Percentiles rank a stretch among this genome's conserved stretches.
Conservation (phyloP, 2,329 filamentous ascomycete genomes). For the Tolypocladium ovalisporum region DNA sequence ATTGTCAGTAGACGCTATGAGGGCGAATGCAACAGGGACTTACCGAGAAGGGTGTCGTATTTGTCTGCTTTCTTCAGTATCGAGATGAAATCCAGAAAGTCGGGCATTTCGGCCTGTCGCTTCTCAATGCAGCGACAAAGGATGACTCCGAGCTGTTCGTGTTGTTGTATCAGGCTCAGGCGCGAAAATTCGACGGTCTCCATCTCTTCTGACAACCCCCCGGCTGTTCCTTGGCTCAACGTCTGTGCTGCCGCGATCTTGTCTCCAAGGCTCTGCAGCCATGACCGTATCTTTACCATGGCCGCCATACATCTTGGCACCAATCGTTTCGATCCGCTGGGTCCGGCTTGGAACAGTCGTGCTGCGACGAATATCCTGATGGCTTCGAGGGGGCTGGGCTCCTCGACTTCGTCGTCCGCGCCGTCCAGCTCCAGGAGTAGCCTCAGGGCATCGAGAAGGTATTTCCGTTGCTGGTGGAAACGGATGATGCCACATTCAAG, state of each 20-base stretch:
- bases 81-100: conserved; percentile 63
- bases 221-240: conserved; percentile 52
- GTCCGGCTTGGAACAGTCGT: conserved; percentile 18
- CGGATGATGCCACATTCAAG: conserved; percentile 73
- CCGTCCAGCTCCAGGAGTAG: conserved; percentile 61
- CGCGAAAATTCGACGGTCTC: conserved; percentile 76
- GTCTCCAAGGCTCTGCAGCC: conserved; percentile 66
- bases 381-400: conserved; percentile 17
- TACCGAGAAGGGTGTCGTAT: conserved; percentile 56
- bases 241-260: conserved; percentile 65
- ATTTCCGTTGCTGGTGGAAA: conserved; percentile 79
- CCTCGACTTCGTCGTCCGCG: conserved; percentile 41
- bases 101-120: conserved; percentile 55
- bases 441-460: conserved; percentile 72
- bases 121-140: conserved; percentile 69
- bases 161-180: conserved; percentile 72
- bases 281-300: conserved; percentile 67
- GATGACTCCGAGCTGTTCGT: conserved; percentile 78
- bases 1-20: neutral
- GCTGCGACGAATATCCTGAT: conserved; percentile 23
- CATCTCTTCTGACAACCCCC: conserved; percentile 47
- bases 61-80: conserved; percentile 60
- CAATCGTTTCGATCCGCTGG: conserved; percentile 44
- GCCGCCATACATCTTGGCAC: conserved; percentile 63
- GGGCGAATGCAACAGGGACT: conserved; percentile 7